Base-by-base conservation (phyloP, 2,329 filamentous ascomycete genomes). In the Rhexocercosporidium sp. region DNA sequence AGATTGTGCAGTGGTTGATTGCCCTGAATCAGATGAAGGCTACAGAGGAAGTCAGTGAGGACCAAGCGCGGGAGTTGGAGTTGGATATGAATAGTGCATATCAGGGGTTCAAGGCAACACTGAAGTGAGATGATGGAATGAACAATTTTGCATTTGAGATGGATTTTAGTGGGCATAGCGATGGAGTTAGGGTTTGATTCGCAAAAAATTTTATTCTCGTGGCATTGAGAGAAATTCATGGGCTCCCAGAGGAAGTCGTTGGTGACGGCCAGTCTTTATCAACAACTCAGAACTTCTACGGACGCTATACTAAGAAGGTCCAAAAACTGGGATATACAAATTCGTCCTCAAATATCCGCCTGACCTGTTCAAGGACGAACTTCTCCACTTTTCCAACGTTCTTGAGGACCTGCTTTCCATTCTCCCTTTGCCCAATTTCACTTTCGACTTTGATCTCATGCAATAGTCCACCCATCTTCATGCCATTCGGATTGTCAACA, bases 1-100 rank as follows among this genome's bases (percentile, higher is more conserved):
- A 98, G 85, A 98, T 99, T 74, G 94, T 99, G 65, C 94, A 97
- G 79, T 99, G 96, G 96, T 85, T 99, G 72, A 99, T 99, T 75
- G 92, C 93, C 7, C 83, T 99, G 71, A 99, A 99, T 78, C 94
- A 97, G 81, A 98, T 99, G 96, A 93, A 93, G 77, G 96, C 94
- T 9, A 94, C 93, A 1, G 94, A 98, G 75, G 94, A 97, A 78
- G 80, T 99, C 73, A 90, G 87, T 73, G 92, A 97, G 75, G 90
- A 95, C 66, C 93, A 97, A 80, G 92, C 92, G 6, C 85, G 95
- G 66, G 94, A 99, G 79, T 82, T 98, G 73, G 92, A 96, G 72
- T 88, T 97, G 78, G 95, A 98, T 78, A 97, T 98, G 76, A 93
- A 97, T 77, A 90, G 93, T 76, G 95, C 95, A 47, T 98, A 98